Evolutionary conservation across 371 early-diverging fungal genomes (phyloP).

Genomic region (Mucor saturninus): DNA sequence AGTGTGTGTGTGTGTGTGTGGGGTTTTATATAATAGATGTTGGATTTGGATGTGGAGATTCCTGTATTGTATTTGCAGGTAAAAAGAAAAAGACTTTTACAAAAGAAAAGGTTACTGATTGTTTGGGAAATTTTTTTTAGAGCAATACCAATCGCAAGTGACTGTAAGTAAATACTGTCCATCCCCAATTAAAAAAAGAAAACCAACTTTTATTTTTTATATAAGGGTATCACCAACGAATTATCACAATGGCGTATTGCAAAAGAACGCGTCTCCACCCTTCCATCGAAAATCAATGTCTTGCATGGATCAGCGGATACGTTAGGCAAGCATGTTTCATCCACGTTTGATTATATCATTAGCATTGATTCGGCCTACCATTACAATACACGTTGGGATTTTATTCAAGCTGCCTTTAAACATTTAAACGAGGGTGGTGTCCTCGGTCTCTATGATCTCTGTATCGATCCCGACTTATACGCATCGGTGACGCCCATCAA

Average conservation of each 20-base stretch:
- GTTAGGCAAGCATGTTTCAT: slow-evolving; percentile 13
- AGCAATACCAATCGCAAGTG: slow-evolving; percentile 29
- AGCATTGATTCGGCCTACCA: slow-evolving; percentile 67
- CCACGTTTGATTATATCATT: slow-evolving; percentile 46
- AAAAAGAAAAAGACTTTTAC: slow-evolving; percentile 14
- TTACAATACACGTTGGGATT: slow-evolving; percentile 56
- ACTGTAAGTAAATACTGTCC: slow-evolving; percentile 21
- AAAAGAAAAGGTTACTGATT: neutral
- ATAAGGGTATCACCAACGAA: slow-evolving; percentile 56
- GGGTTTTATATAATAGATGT: slow-evolving; percentile 36
- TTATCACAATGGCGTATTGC: slow-evolving; percentile 39
- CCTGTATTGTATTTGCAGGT: slow-evolving; percentile 49
- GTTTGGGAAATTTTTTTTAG: slow-evolving; percentile 14
- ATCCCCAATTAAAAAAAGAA: neutral
- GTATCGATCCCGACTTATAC: slow-evolving; percentile 26
- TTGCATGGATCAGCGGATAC: slow-evolving; percentile 45
- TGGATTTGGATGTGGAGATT: slow-evolving; percentile 60
- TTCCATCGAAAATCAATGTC: neutral
- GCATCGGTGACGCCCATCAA: slow-evolving; percentile 11
- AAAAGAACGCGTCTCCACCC: slow-evolving; percentile 10
- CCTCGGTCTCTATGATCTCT: slow-evolving; percentile 49
- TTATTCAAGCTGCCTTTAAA: slow-evolving; percentile 38
- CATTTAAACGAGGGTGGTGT: slow-evolving; percentile 41
- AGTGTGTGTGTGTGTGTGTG: neutral
- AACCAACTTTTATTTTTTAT: neutral